phyloP scores from a whole-genome alignment of 139 green algal species.

The Coccomyxa sp. region DNA sequence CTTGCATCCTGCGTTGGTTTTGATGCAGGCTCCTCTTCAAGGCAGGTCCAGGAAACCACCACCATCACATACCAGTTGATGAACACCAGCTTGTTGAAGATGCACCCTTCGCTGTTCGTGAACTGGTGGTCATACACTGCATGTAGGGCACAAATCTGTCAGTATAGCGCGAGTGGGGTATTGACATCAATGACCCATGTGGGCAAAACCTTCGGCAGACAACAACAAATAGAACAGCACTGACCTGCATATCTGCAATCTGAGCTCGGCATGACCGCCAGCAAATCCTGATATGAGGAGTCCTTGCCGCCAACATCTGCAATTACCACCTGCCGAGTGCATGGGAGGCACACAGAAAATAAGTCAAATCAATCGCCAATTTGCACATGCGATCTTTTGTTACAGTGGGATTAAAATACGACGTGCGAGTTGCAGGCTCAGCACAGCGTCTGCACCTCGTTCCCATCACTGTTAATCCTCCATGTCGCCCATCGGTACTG shows the following conservation, averaged over 20 bases:
- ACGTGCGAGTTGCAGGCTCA: not conserved
- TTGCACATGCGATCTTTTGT: not conserved
- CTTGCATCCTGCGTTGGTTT: not conserved
- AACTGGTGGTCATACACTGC: conserved; percentile 82
- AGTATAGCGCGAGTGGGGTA: not conserved
- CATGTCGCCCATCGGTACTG: conserved; percentile 77
- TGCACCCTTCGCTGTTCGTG: conserved; percentile 57
- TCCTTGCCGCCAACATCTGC: conserved; percentile 54
- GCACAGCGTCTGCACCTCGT: conserved; percentile 31
- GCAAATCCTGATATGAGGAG: conserved; percentile 66
- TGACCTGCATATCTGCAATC: conserved; percentile 80
- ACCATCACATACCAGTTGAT: conserved; percentile 64
- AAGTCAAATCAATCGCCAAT: not conserved
- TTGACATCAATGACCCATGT: not conserved
- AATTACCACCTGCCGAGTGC: conserved; percentile 55
- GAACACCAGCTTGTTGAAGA: conserved; percentile 82
- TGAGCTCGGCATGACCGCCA: conserved; percentile 50
- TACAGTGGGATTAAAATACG: not conserved
- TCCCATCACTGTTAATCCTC: conserved; percentile 70
- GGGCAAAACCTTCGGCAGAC: not conserved
- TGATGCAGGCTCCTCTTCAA: not conserved
- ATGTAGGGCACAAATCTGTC: not conserved
- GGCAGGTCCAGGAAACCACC: not conserved
- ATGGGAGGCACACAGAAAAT: not conserved
- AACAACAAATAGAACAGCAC: not conserved